Percentiles rank a stretch among this genome's conserved stretches.
These are phyloP conservation scores for Letharia columbiana DNA, from an alignment of 495 filamentous ascomycete species.

Conservation along the genomic window DNA sequence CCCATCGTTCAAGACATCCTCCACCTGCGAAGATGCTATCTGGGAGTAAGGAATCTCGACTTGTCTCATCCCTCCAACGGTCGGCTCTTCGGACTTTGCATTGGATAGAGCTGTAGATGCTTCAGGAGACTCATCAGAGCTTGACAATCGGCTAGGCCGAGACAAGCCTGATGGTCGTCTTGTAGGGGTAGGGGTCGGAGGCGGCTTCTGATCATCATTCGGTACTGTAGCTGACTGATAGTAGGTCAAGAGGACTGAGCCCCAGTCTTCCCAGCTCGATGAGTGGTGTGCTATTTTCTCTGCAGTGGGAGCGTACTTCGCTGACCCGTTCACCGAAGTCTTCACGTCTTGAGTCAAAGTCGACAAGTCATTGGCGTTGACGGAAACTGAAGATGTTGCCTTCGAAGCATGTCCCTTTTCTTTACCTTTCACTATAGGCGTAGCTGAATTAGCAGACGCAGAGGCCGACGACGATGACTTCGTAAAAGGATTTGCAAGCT, in stretches of 20 bases:
- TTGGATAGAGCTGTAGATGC: conserved; percentile 27
- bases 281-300: conserved; percentile 26
- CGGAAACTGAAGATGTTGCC: conserved; percentile 35
- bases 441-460: conserved; percentile 36
- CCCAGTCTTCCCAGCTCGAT: conserved; percentile 57
- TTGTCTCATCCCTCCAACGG: conserved; percentile 45
- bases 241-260: conserved; percentile 54
- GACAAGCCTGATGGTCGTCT: conserved; percentile 31
- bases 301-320: conserved; percentile 27
- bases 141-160: conserved; percentile 38
- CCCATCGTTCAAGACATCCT: conserved; percentile 57
- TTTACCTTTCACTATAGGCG: conserved; percentile 54
- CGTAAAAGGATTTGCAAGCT: conserved; percentile 72
- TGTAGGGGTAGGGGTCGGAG: conserved; percentile 46
- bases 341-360: conserved; percentile 53
- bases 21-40: conserved; percentile 51
- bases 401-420: conserved; percentile 49
- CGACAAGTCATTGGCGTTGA: conserved; percentile 70
- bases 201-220: conserved; percentile 29
- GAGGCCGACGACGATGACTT: conserved; percentile 45
- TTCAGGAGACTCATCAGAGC: conserved; percentile 55
- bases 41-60: conserved; percentile 62
- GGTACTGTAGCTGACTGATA: conserved; percentile 41
- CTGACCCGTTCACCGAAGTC: conserved; percentile 36
- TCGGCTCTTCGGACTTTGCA: conserved; percentile 30